Evolutionary conservation across 257 asterid genomes (phyloP), one percentile per base, ranked within the genome.

Genomic region (Solanum etuberosum): DNA sequence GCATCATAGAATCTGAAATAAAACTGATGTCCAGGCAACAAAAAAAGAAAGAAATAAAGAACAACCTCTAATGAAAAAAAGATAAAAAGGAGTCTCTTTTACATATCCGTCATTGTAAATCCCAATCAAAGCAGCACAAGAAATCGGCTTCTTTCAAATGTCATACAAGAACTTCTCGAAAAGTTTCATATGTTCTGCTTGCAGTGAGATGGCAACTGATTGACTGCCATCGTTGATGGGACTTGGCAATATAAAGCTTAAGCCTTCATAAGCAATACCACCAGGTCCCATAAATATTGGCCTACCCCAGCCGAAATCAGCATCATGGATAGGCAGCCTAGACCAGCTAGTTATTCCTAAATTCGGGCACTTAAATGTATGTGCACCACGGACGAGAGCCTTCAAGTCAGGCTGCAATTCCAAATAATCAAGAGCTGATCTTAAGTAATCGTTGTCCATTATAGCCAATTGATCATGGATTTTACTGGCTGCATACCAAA

Each of bases 271-370:
- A 0, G 99, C 98, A 14, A 95, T 95, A 54, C 98, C 98, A 0
- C 99, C 99, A 4, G 99, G 98, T 16, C 99, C 98, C 99, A 96
- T 94, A 73, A 95, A 96, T 10, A 96, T 92, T 2, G 99, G 99
- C 84, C 95, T 76, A 0, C 99, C 99, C 97, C 97, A 96, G 0
- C 99, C 98, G 7, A 96, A 96, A 89, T 96, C 98, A 0, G 98
- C 98, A 48, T 96, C 99, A 35, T 96, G 96, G 65, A 96, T 96
- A 1, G 98, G 98, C 38, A 96, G 90, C 91, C 99, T 89, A 25
- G 90, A 96, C 99, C 99, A 96, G 20, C 98, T 96, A 7, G 98
- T 96, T 23, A 96, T 96, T 89, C 99, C 99, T 6, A 96, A 94
- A 87, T 96, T 96, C 6, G 99, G 99, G 90, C 99, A 96, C 91